phyloP scores from a whole-genome alignment of 2,329 filamentous ascomycete species.

The Emydomyces testavorans region DNA sequence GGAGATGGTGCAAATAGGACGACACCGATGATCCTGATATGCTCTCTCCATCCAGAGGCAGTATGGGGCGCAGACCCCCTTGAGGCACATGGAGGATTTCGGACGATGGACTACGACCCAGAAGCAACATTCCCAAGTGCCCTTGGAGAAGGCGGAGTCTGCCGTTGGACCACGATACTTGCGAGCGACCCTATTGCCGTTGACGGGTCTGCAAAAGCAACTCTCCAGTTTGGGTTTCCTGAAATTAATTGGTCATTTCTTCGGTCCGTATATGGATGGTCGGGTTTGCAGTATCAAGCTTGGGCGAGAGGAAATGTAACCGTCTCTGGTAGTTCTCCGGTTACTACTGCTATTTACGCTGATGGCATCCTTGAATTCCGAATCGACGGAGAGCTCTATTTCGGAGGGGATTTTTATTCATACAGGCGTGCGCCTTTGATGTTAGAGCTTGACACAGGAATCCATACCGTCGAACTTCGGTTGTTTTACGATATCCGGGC shows the following conservation, averaged over 20 bases:
- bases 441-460: constrained; percentile 39
- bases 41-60: constrained; percentile 2
- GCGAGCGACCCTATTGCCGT: constrained; percentile 24
- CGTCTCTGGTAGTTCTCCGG: constrained; percentile 26
- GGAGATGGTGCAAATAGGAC: constrained; percentile 1
- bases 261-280: constrained; percentile 47
- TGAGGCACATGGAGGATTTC: constrained; percentile 44
- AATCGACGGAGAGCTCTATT: constrained; percentile 42
- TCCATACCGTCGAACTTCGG: constrained; percentile 43
- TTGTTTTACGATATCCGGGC: constrained; percentile 47
- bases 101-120: constrained; percentile 34
- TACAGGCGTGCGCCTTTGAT: constrained; percentile 42
- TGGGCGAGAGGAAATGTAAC: constrained; percentile 44
- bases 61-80: constrained; percentile 49
- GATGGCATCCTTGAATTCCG: constrained; percentile 43
- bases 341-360: constrained; percentile 35
- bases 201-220: constrained; percentile 25
- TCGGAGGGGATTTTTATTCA: constrained; percentile 48
- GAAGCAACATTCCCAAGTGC: constrained; percentile 36
- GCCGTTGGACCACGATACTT: constrained; percentile 37
- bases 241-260: constrained; percentile 45
- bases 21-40: constrained; percentile 15
- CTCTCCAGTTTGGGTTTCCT: constrained; percentile 38
- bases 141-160: constrained; percentile 40
- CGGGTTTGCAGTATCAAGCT: constrained; percentile 47